Evolutionary conservation across 257 asterid species (phyloP).

Genomic region (Salvia miltiorrhiza): DNA sequence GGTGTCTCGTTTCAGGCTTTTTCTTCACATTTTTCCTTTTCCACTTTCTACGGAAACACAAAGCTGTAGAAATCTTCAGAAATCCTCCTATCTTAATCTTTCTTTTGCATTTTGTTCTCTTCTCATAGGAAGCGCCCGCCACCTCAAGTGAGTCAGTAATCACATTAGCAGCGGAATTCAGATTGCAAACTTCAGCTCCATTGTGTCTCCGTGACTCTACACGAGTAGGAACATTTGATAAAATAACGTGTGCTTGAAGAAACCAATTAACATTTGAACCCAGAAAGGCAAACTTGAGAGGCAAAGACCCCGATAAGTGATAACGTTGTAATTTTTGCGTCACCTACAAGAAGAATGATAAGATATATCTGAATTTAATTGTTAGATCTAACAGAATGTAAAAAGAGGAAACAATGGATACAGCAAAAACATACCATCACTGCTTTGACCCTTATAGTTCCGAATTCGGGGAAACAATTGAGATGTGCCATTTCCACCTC

Average conservation of each 20-base stretch:
- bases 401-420: background rate
- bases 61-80: constrained; percentile 8
- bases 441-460: constrained; percentile 37
- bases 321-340: constrained; percentile 39
- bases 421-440: constrained; percentile 42
- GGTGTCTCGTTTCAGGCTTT: constrained; percentile 1
- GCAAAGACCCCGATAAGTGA: constrained; percentile 48
- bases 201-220: constrained; percentile 15
- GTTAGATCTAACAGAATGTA: background rate
- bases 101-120: constrained; percentile 13
- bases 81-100: constrained; percentile 23
- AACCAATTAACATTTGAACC: constrained; percentile 39
- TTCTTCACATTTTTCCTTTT: constrained; percentile 14
- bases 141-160: constrained; percentile 13
- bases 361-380: background rate
- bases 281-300: constrained; percentile 44
- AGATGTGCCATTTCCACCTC: constrained; percentile 57
- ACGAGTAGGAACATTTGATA: background rate
- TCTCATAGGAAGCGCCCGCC: constrained; percentile 3
- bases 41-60: constrained; percentile 15
- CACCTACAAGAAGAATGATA: constrained; percentile 32
- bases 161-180: constrained; percentile 8
- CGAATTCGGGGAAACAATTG: constrained; percentile 59
- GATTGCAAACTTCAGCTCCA: constrained; percentile 4
- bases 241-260: constrained; percentile 37